A percentile compares a stretch with the other conserved stretches of the same genome.
Conservation (phyloP, 2,329 filamentous ascomycete species). For the Ascochyta lentis region DNA sequence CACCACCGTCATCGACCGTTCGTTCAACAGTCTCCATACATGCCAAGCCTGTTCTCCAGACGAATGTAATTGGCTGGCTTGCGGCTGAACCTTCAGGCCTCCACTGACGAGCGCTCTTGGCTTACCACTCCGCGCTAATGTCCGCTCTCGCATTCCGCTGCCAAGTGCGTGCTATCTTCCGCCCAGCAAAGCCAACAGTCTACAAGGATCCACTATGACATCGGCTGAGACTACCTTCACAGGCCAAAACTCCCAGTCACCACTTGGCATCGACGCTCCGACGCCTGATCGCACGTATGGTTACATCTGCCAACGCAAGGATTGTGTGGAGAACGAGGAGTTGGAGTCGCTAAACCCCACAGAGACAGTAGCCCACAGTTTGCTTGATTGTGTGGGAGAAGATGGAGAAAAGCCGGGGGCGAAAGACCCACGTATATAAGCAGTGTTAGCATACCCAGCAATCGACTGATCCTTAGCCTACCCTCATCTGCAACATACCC, state of each 20-base stretch:
- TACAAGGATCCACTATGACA: constrained; percentile 38
- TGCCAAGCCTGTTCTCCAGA: background rate
- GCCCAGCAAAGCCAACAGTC: constrained; percentile 28
- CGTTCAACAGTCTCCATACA: constrained; percentile 4
- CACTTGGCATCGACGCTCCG: constrained; percentile 24
- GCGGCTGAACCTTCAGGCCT: constrained; percentile 1
- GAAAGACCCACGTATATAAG: constrained; percentile 11
- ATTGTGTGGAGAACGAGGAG: constrained; percentile 19
- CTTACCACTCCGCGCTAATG: constrained; percentile 2
- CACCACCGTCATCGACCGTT: constrained; percentile 15
- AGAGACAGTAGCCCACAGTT: constrained; percentile 14
- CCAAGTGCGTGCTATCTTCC: constrained; percentile 26
- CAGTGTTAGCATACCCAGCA: background rate
- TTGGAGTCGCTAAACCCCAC: constrained; percentile 20
- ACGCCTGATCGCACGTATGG: constrained; percentile 22
- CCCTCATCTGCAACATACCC: background rate
- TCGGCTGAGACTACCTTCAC: constrained; percentile 25
- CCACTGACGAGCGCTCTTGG: constrained; percentile 21
- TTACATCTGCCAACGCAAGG: constrained; percentile 37
- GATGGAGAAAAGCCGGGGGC: constrained; percentile 11
- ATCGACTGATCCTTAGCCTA: background rate
- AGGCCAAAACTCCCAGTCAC: constrained; percentile 4
- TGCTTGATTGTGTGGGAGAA: constrained; percentile 7
- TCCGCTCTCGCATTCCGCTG: constrained; percentile 21
- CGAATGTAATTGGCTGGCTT: constrained; percentile 2